A percentile compares a stretch with the other conserved stretches of the same genome.
Evolutionary conservation across 148 eudicot species (phyloP).

Genomic region (Euryodendron excelsum): DNA sequence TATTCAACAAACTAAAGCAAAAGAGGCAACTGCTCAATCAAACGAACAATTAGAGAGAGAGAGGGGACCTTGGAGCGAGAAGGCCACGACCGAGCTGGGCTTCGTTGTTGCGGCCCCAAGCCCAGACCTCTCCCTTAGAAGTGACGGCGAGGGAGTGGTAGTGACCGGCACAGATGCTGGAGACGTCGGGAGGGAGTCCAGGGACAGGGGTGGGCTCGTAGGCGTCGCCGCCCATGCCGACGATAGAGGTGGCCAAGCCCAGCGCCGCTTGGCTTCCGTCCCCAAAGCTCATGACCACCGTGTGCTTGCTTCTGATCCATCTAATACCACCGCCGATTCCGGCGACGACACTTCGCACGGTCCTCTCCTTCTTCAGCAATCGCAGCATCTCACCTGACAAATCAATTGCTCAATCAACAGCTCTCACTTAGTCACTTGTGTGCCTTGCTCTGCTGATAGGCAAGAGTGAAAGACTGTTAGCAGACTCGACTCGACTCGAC

Average conservation of each 20-base stretch:
- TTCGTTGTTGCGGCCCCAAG: slow-evolving; percentile 92
- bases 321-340: slow-evolving; percentile 7
- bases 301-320: slow-evolving; percentile 23
- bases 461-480: no score
- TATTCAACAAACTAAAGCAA: not conserved
- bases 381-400: not conserved
- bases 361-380: not conserved
- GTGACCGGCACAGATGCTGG: slow-evolving; percentile 69
- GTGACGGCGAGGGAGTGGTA: slow-evolving; percentile 96
- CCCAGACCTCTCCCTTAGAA: slow-evolving; percentile 73
- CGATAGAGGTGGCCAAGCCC: slow-evolving; percentile 59
- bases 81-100: slow-evolving; percentile 81
- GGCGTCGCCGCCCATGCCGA: slow-evolving; percentile 68
- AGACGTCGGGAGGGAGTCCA: slow-evolving; percentile 65
- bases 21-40: not conserved
- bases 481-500: no score
- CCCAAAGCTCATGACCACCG: slow-evolving; percentile 78
- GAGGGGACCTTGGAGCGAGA: slow-evolving; percentile 58
- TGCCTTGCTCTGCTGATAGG: no score
- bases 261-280: slow-evolving; percentile 90
- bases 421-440: no score
- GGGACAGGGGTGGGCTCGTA: slow-evolving; percentile 80
- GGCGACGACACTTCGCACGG: not conserved
- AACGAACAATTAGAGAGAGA: not conserved
- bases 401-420: not conserved